These are phyloP conservation scores for Diaporthe caulivora DNA, from an alignment of 2,329 filamentous ascomycete species.

Conservation along the genomic window DNA sequence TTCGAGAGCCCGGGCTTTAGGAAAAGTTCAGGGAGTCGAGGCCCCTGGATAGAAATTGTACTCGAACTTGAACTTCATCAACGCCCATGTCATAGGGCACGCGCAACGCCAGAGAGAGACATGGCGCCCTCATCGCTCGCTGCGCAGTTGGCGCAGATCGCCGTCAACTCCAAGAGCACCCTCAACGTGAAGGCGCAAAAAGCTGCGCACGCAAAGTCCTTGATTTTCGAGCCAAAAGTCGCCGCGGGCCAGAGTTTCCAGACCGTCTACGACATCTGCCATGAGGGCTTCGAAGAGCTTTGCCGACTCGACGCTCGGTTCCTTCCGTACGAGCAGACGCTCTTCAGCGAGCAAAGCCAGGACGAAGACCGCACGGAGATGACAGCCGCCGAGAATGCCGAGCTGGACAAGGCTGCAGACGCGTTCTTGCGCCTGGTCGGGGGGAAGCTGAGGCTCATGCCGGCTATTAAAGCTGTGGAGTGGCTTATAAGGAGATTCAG, in stretches of 20 bases:
- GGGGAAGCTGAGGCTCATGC: conserved; percentile 82
- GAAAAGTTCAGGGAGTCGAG: conserved; percentile 29
- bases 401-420: conserved; percentile 82
- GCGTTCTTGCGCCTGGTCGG: conserved; percentile 86
- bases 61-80: conserved; percentile 13
- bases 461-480: conserved; percentile 91
- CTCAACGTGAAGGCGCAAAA: conserved; percentile 95
- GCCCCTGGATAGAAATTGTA: conserved; percentile 23
- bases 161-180: conserved; percentile 88
- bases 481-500: conserved; percentile 94
- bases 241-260: conserved; percentile 92
- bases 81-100: conserved; percentile 26
- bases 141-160: conserved; percentile 93
- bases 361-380: conserved; percentile 88
- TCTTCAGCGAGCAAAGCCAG: conserved; percentile 96
- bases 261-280: conserved; percentile 86
- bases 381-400: conserved; percentile 83
- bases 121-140: conserved; percentile 74
- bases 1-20: neutral
- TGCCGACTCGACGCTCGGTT: conserved; percentile 90
- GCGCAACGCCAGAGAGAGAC: conserved; percentile 15
- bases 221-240: conserved; percentile 90
- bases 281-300: conserved; percentile 90
- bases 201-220: conserved; percentile 89
- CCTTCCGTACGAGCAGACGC: conserved; percentile 75